These are phyloP conservation scores for Diplocarpon rosae DNA, from an alignment of 2,329 filamentous ascomycete species.

Conservation along the genomic window DNA sequence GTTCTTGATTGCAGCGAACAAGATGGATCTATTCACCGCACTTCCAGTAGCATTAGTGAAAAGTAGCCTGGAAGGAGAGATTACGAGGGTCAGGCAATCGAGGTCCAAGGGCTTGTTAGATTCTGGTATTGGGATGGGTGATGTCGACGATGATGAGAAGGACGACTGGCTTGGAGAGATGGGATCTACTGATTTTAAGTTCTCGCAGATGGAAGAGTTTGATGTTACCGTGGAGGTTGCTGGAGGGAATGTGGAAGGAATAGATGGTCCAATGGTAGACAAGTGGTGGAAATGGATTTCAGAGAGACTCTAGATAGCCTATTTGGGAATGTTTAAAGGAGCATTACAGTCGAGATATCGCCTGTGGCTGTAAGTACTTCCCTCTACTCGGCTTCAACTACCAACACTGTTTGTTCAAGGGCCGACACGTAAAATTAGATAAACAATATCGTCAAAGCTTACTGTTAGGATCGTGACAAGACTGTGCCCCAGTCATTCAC, in stretches of 20 bases:
- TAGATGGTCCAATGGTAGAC: slow-evolving; percentile 58
- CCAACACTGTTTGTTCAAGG: too few relatives aligned
- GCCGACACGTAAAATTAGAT: too few relatives aligned
- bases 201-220: slow-evolving; percentile 73
- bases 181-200: slow-evolving; percentile 66
- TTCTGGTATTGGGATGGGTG: slow-evolving; percentile 61
- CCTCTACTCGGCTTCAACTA: too few relatives aligned
- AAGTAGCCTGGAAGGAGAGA: slow-evolving; percentile 65
- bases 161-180: slow-evolving; percentile 79
- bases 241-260: slow-evolving; percentile 57
- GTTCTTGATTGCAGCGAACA: slow-evolving; percentile 83
- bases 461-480: too few relatives aligned
- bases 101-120: slow-evolving; percentile 74
- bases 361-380: too few relatives aligned
- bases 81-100: slow-evolving; percentile 65
- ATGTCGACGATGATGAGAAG: slow-evolving; percentile 52
- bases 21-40: slow-evolving; percentile 90
- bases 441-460: too few relatives aligned
- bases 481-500: too few relatives aligned
- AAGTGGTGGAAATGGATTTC: slow-evolving; percentile 91
- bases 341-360: too few relatives aligned
- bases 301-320: slow-evolving; percentile 51
- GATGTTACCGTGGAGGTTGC: slow-evolving; percentile 67
- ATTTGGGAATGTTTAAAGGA: too few relatives aligned
- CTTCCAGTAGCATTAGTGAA: slow-evolving; percentile 69